Conservation (phyloP, 148 eudicot genomes). For the Agrostemma githago region DNA sequence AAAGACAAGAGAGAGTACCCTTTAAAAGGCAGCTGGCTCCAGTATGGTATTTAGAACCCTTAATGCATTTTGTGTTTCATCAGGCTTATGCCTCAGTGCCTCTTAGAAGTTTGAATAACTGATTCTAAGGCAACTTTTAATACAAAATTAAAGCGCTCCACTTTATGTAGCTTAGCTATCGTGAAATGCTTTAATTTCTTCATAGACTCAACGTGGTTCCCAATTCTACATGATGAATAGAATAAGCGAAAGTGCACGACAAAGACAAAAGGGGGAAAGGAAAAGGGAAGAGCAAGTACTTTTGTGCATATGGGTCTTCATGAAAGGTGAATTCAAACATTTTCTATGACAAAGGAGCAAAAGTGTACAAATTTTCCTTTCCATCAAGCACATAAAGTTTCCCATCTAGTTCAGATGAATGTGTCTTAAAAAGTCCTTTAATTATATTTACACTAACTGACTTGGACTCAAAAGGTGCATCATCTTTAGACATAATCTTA, state of each 20-base stretch:
- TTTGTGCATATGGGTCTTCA: constrained; percentile 51
- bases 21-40: constrained; percentile 66
- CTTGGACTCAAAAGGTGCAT: constrained; percentile 52
- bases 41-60: constrained; percentile 59
- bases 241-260: not conserved
- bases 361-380: constrained; percentile 57
- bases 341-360: constrained; percentile 53
- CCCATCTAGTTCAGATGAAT: constrained; percentile 45
- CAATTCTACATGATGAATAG: constrained; percentile 27
- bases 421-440: constrained; percentile 42
- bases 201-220: constrained; percentile 29
- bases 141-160: constrained; percentile 53
- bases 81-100: constrained; percentile 34
- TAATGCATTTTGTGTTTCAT: constrained; percentile 42
- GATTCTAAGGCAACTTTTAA: constrained; percentile 44
- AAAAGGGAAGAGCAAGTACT: constrained; percentile 31
- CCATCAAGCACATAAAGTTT: constrained; percentile 62
- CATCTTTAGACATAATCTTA: constrained; percentile 40
- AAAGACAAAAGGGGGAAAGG: not conserved
- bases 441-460: constrained; percentile 44
- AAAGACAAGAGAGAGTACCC: no score
- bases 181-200: constrained; percentile 60
- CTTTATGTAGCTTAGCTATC: no score
- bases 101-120: constrained; percentile 27
- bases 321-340: constrained; percentile 48